phyloP scores from a whole-genome alignment of 176 grass and related monocot genomes.

The Cocos nucifera region DNA sequence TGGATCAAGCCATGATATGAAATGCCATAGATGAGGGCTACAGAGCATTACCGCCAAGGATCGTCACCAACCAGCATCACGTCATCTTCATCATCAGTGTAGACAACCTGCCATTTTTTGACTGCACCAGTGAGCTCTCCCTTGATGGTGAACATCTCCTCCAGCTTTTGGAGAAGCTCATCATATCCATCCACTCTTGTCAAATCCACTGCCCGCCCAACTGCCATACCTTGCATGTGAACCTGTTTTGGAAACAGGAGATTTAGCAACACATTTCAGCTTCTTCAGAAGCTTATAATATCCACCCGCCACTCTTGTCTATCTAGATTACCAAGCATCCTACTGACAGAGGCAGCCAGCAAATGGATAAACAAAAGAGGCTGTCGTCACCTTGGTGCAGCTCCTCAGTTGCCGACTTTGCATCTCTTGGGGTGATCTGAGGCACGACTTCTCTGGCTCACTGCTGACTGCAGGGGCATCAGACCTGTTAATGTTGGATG shows the following conservation, averaged over 20 bases:
- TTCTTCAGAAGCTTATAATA: no score
- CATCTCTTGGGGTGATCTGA: slow-evolving; percentile 33
- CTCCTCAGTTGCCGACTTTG: slow-evolving; percentile 69
- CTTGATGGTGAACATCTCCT: slow-evolving; percentile 63
- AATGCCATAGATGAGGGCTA: neutral
- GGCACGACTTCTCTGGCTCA: slow-evolving; percentile 21
- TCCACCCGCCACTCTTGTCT: no score
- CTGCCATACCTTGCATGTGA: slow-evolving; percentile 88
- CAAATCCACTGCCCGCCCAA: slow-evolving; percentile 85
- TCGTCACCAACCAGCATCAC: slow-evolving; percentile 96
- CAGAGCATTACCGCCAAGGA: slow-evolving; percentile 72
- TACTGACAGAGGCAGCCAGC: neutral
- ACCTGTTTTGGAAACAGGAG: slow-evolving; percentile 34
- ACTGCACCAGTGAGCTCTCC: slow-evolving; percentile 47
- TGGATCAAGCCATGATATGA: no score
- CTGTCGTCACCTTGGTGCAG: slow-evolving; percentile 69
- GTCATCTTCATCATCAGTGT: slow-evolving; percentile 83
- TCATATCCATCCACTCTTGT: slow-evolving; percentile 60
- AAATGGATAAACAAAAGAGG: slow-evolving; percentile 7
- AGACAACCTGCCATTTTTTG: slow-evolving; percentile 73
- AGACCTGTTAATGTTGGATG: slow-evolving; percentile 40
- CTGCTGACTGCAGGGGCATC: slow-evolving; percentile 37
- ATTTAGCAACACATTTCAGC: neutral
- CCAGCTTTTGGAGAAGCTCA: slow-evolving; percentile 57
- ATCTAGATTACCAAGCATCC: no score